Evolutionary conservation across 2,329 filamentous ascomycete species (phyloP), one percentile per base, ranked within the genome.

Genomic region (Pseudogymnoascus sp.): DNA sequence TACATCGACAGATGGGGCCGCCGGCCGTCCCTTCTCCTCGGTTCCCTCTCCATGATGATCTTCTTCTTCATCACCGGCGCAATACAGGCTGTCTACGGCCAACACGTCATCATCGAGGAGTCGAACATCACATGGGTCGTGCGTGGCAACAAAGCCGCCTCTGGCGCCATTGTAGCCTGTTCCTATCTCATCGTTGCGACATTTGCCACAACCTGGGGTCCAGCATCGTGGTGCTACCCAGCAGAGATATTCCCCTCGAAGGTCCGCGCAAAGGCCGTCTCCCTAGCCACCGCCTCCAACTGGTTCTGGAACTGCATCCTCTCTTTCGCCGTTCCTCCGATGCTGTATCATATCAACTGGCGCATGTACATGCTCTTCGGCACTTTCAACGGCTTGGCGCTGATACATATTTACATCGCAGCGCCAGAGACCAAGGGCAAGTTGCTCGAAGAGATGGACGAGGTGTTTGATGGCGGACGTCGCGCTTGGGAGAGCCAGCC

Each of bases 1-100:
- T 92, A 80, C 76, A 82, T 92, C 68, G 89, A 93, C 67, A 78
- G 80, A 60, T 89, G 87, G 82, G 90, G 90, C 43, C 88, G 89
- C 63, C 88, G 88, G 28, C 77, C 77, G 0, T 81, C 86, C 2
- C 78, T 90, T 61, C 77, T 90, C 18, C 71, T 85, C 37, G 88
- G 87, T 57, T 82, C 86, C 5, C 74, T 81, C 22, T 74, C 88
- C 54, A 90, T 90, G 87, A 77, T 75, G 67, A 70, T 76, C 5
- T 86, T 81, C 75, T 75, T 88, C 60, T 86, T 86, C 69, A 79
- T 83, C 64, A 84, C 83, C 36, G 85, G 84, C 71, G 81, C 79
- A 8, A 74, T 89, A 1, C 82, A 87, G 70, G 85, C 84, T 9
- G 74, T 76, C 25, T 83, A 85, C 63, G 86, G 86, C 36, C 71